phyloP scores from a whole-genome alignment of 2,329 filamentous ascomycete genomes.

The Erysiphe pulchra region DNA sequence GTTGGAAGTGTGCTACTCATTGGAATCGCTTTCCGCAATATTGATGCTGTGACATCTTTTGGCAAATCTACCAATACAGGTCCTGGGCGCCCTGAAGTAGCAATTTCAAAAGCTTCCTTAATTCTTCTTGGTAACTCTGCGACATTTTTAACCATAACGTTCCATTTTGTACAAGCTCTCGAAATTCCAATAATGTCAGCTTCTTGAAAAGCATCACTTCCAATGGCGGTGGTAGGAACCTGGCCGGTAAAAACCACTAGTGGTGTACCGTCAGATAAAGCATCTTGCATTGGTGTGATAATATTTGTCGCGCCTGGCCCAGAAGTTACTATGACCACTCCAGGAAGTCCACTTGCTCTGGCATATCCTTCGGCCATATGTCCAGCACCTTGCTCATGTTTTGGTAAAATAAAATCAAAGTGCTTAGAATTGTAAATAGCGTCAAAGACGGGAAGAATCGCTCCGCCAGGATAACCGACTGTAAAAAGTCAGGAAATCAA shows the following conservation, averaged over 20 bases:
- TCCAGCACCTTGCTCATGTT: constrained; percentile 91
- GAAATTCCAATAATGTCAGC: constrained; percentile 88
- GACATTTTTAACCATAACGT: constrained; percentile 91
- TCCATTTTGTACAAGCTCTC: constrained; percentile 93
- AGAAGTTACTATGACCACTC: constrained; percentile 89
- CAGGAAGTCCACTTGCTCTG: constrained; percentile 74
- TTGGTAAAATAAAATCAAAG: constrained; percentile 85
- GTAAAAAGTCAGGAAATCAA: constrained; percentile 4
- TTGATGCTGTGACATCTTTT: constrained; percentile 80
- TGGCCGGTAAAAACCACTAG: constrained; percentile 92
- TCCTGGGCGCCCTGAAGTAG: constrained; percentile 76
- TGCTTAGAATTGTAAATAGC: constrained; percentile 96
- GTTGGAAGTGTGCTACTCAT: constrained; percentile 30
- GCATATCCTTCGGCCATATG: constrained; percentile 98
- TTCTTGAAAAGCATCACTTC: constrained; percentile 91
- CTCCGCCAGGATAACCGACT: constrained; percentile 82
- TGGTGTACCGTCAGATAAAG: constrained; percentile 80
- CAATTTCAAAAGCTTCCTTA: constrained; percentile 96
- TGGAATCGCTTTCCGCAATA: constrained; percentile 65
- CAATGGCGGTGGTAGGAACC: constrained; percentile 72
- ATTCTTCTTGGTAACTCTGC: constrained; percentile 82
- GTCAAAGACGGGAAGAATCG: constrained; percentile 93
- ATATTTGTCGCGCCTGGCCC: constrained; percentile 93
- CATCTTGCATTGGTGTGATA: constrained; percentile 88
- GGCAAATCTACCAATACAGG: constrained; percentile 89